Conservation (phyloP, 345 rosid species). For the Erodium maritimum region DNA sequence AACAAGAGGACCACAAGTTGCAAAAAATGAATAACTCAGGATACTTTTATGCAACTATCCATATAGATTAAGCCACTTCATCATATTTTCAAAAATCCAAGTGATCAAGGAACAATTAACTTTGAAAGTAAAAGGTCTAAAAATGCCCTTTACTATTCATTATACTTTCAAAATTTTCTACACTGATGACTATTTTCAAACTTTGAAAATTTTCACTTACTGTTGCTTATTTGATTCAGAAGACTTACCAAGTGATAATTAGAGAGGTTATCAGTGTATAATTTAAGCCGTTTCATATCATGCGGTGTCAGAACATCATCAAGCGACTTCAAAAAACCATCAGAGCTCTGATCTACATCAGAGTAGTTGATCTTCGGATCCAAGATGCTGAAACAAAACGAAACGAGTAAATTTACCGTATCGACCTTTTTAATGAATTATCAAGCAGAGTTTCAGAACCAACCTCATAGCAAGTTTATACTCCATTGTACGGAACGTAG, state of each 20-base stretch:
- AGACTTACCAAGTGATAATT: slow-evolving; percentile 59
- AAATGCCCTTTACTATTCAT: too few species aligned
- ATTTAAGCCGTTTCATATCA: slow-evolving; percentile 60
- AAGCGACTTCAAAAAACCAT: slow-evolving; percentile 39
- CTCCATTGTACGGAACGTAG: slow-evolving; percentile 58
- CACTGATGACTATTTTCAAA: too few species aligned
- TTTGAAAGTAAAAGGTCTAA: too few species aligned
- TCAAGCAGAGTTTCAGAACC: slow-evolving; percentile 11
- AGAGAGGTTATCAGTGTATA: slow-evolving; percentile 51
- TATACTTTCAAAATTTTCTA: too few species aligned
- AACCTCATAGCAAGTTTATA: slow-evolving; percentile 93
- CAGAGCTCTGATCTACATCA: slow-evolving; percentile 28
- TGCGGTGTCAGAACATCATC: slow-evolving; percentile 39
- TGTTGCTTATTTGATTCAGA: not conserved
- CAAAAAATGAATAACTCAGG: too few species aligned
- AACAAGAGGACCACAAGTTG: too few species aligned
- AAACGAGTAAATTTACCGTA: slow-evolving; percentile 14
- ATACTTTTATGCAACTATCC: too few species aligned
- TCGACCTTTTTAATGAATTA: slow-evolving; percentile 1
- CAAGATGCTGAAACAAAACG: slow-evolving; percentile 46
- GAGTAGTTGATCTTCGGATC: slow-evolving; percentile 70
- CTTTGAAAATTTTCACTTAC: too few species aligned
- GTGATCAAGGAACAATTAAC: too few species aligned
- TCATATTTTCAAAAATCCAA: too few species aligned
- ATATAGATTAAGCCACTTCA: too few species aligned